Conservation (phyloP, 805 yeast species). For the Hanseniaspora valbyensis region DNA sequence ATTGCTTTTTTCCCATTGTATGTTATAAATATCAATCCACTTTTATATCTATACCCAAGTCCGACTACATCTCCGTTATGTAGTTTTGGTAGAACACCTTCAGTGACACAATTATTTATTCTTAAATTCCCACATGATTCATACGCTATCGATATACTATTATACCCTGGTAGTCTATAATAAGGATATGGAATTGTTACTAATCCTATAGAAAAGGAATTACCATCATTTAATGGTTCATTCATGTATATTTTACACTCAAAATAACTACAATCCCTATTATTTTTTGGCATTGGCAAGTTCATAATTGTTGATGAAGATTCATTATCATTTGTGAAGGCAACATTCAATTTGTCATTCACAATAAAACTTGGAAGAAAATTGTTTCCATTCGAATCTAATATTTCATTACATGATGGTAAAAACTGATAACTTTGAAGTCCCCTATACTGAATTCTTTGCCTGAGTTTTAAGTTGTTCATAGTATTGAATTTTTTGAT, state of each 20-base stretch:
- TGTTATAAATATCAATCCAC: slow-evolving; percentile 84
- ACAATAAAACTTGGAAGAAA: slow-evolving; percentile 29
- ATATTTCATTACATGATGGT: slow-evolving; percentile 30
- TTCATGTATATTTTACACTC: slow-evolving; percentile 43
- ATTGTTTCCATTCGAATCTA: slow-evolving; percentile 24
- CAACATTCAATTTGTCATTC: slow-evolving; percentile 29
- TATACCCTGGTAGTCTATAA: slow-evolving; percentile 65
- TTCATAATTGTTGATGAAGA: slow-evolving; percentile 30
- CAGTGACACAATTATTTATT: slow-evolving; percentile 43
- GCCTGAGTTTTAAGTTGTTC: slow-evolving; percentile 23
- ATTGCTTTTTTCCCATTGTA: slow-evolving; percentile 81
- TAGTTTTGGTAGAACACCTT: slow-evolving; percentile 34
- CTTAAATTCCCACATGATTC: slow-evolving; percentile 63
- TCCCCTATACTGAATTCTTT: slow-evolving; percentile 29
- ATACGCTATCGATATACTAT: slow-evolving; percentile 57
- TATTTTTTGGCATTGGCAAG: slow-evolving; percentile 32
- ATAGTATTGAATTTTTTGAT: slow-evolving; percentile 27
- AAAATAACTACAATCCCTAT: slow-evolving; percentile 59
- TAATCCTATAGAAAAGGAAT: slow-evolving; percentile 54
- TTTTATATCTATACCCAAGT: slow-evolving; percentile 69
- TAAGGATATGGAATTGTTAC: slow-evolving; percentile 65
- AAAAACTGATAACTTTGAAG: slow-evolving; percentile 28
- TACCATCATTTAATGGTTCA: slow-evolving; percentile 29
- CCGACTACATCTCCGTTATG: slow-evolving; percentile 89
- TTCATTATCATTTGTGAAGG: slow-evolving; percentile 26